A percentile compares a stretch with the other conserved stretches of the same genome.
These are phyloP conservation scores for Pistacia integerrima DNA, from an alignment of 345 rosid species.

Conservation along the genomic window DNA sequence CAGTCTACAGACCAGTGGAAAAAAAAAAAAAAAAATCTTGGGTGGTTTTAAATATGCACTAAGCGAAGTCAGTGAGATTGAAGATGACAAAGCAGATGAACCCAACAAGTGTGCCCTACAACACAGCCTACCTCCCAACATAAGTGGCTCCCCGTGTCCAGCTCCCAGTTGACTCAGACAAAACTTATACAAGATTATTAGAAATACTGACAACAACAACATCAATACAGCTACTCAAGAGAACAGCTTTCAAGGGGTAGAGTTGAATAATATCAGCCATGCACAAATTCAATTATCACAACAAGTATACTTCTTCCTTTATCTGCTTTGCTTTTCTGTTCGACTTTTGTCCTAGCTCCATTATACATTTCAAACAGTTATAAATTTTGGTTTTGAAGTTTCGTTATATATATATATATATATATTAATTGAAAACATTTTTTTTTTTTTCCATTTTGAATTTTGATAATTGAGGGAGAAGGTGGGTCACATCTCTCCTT, in stretches of 20 bases:
- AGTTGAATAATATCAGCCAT: constrained; percentile 6
- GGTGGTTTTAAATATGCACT: neutral
- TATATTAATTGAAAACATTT: no score
- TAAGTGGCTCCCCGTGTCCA: constrained; percentile 21
- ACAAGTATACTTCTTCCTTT: neutral
- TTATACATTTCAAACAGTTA: neutral
- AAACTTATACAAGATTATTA: neutral
- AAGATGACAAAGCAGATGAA: neutral
- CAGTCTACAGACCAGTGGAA: neutral
- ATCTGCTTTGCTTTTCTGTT: neutral
- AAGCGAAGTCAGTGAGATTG: neutral
- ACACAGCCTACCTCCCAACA: constrained; percentile 24
- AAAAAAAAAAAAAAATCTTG: no score
- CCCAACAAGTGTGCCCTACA: constrained; percentile 24
- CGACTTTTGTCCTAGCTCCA: neutral
- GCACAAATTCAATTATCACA: neutral
- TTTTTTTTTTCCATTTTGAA: neutral
- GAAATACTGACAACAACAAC: neutral
- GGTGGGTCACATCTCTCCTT: neutral
- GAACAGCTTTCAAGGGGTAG: neutral
- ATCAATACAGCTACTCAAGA: neutral
- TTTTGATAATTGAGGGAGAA: neutral
- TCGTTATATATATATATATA: neutral
- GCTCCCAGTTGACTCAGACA: neutral
- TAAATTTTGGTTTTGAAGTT: neutral